Base-by-base conservation (phyloP, 2,329 filamentous ascomycete genomes). In the Paecilomyces dactylethromorphus region DNA sequence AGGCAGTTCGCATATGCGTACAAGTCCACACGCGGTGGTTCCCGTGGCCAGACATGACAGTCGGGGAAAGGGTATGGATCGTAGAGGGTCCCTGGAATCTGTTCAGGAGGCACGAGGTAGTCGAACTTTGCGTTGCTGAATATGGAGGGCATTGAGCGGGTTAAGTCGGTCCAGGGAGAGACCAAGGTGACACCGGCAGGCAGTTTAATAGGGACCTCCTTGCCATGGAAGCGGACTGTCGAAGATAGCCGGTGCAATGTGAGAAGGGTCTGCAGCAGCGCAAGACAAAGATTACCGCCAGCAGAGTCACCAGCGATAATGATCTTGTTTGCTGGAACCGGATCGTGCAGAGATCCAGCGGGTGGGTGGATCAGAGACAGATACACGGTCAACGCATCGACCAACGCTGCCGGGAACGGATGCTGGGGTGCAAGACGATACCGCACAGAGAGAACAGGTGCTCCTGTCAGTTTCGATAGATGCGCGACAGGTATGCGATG, bases 401-500 rank as follows among this genome's bases (percentile, higher is more conserved):
- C 69, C 5, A 81, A 64, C 2, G 76, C 76, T 3, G 77, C 71
- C 15, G 78, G 79, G 61, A 80, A 81, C 10, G 79, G 75, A 50
- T 78, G 68, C 55, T 80, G 76, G 15, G 79, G 79, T 2, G 78
- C 78, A 6, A 80, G 71, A 55, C 79, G 74, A 62, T 80, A 80
- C 54, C 76, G 71, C 24, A 81, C 74, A 11, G 76, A 79, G 32
- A 79, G 68, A 24, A 70, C 71, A 5, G 74, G 72, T 12, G 75
- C 75, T 15, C 74, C 71, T 7, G 74, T 75, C 11, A 67, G 59
- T 58, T 73, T 77, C 22, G 75, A 75, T 1, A 79, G 65, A 29
- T 71, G 69, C 12, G 73, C 63, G 33, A 73, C 71, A 26, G 71
- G 61, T 13, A 68, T 60, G 21, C 78, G 76, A 60, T 78, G 74